Base-by-base conservation (phyloP, 2,329 filamentous ascomycete genomes). In the Orbilia javanica region DNA sequence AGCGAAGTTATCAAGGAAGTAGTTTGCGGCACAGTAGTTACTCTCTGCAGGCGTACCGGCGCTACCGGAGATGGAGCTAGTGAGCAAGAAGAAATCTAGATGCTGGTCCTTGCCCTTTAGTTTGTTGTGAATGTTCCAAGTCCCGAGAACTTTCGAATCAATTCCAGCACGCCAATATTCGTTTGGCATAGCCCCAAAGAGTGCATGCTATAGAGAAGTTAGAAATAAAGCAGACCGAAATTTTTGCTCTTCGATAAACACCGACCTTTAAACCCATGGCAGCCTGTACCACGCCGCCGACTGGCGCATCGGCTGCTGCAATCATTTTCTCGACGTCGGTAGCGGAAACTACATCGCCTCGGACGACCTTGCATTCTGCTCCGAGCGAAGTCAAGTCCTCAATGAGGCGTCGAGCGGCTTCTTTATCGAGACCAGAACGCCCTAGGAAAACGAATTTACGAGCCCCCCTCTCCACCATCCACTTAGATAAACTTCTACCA, bases 391-490 rank as follows among this genome's bases (percentile, higher is more conserved):
- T 60, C 0, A 84, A 72, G 50, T 83, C 82, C 0, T 79, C 46
- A 1, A 76, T 25, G 22, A 80, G 57, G 20, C 60, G 57, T 2
- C 46, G 65, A 29, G 84, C 84, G 6, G 79, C 62, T 1, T 75
- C 63, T n/a, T 79, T 79, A 18, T 82, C 81, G n/a, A 82, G 82
- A 0, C 86, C 87, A 63, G 84, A 86, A 27, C 89, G 85, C 10
- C 88, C 89, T 0, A 90, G 79, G 53, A 89, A 87, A 1, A 86
- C 86, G 6, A 90, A 79, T 69, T 88, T 83, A 18, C 83, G 85
- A 0, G 86, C 89, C 0, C 89, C 89, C 11, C 86, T 85, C 3
- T 82, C 81, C n/a, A 84, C 83, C 68, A 90, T 84, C 67, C 88
- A 85, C 66, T 85, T 83, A 1, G 88, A 86, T 42, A 90, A 86